Evolutionary conservation across 441 rosid species (phyloP).

Genomic region (Breynia disticha): DNA sequence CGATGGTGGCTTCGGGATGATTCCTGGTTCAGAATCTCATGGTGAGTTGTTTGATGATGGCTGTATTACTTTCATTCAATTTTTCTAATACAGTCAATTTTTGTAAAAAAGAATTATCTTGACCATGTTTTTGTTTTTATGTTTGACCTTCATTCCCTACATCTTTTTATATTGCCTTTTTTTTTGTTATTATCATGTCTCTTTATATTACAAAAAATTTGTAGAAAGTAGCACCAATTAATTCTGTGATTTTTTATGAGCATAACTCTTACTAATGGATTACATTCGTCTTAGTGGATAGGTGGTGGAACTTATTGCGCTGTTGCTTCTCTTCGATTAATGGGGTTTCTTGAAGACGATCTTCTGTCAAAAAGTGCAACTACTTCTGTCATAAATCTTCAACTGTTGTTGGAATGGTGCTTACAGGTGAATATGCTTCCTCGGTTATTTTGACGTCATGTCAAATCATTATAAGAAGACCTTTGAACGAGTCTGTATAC

Average conservation of each 20-base stretch:
- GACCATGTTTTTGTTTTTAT: too few species aligned
- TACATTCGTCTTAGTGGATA: conserved; percentile 51
- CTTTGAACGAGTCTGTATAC: not conserved
- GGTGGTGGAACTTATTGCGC: conserved; percentile 98
- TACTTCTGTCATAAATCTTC: conserved; percentile 41
- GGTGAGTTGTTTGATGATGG: conserved; percentile 41
- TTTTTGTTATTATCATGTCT: not conserved
- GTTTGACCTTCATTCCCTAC: not conserved
- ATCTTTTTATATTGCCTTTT: not conserved
- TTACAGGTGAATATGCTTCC: conserved; percentile 41
- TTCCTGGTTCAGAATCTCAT: conserved; percentile 90
- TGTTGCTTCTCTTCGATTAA: conserved; percentile 71
- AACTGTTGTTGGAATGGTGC: conserved; percentile 63
- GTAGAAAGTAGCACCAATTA: not conserved
- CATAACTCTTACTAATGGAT: conserved; percentile 19
- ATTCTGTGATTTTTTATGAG: not conserved
- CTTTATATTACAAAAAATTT: too few species aligned
- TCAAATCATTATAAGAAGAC: conserved; percentile 2
- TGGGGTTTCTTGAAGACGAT: conserved; percentile 76
- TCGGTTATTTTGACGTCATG: conserved; percentile 6
- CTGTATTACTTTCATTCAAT: not conserved
- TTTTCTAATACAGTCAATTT: too few species aligned
- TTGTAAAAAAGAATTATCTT: too few species aligned
- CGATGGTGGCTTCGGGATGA: conserved; percentile 95
- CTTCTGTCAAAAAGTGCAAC: conserved; percentile 30